Evolutionary conservation across 176 grass and related monocot genomes (phyloP).

Genomic region (Rhipidocladum racemiflorum): DNA sequence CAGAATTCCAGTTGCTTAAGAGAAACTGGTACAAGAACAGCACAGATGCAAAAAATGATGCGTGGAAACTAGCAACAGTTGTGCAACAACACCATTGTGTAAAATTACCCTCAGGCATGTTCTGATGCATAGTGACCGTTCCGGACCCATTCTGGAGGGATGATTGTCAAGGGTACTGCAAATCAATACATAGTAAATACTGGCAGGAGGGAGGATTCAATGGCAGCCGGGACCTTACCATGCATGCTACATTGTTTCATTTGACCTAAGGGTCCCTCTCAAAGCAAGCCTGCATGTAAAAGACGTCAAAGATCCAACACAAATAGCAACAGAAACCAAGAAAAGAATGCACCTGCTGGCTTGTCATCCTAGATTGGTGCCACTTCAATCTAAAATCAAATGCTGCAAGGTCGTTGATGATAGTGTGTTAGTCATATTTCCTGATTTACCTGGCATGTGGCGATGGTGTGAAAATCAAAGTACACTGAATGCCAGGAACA

Average conservation of each 20-base stretch:
- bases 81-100: background rate
- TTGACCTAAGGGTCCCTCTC: too few species aligned
- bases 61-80: background rate
- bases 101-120: background rate
- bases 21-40: background rate
- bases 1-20: background rate
- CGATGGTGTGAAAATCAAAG: background rate
- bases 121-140: background rate
- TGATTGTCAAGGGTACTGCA: background rate
- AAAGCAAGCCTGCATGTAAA: background rate
- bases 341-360: background rate
- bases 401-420: background rate
- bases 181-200: background rate
- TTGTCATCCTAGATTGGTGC: background rate
- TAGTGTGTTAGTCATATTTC: background rate
- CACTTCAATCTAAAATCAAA: background rate
- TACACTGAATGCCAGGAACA: too few species aligned
- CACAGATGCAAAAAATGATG: background rate
- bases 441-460: background rate
- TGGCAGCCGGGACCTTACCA: background rate
- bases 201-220: background rate
- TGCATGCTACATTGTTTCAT: background rate
- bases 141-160: background rate
- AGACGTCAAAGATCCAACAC: background rate
- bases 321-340: background rate